Percentiles rank a stretch among this genome's conserved stretches.
Conservation (phyloP, 257 asterid species). For the Phtheirospermum japonicum region DNA sequence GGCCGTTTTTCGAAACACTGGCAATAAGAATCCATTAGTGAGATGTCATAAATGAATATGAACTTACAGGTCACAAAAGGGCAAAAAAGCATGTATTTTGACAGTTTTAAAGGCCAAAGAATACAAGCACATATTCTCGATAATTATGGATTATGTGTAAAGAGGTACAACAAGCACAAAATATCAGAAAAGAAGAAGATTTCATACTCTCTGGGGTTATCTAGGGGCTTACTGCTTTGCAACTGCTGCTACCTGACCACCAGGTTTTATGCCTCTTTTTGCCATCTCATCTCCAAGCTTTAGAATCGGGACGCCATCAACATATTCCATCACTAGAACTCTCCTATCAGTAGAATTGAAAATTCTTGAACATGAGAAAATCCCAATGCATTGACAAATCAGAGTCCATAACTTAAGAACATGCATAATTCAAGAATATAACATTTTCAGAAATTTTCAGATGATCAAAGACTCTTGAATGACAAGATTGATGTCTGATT, state of each 20-base stretch:
- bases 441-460: conserved; percentile 11
- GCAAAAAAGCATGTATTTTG: not conserved
- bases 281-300: conserved; percentile 94
- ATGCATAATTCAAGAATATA: not conserved
- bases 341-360: conserved; percentile 50
- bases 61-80: conserved; percentile 12
- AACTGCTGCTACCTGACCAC: conserved; percentile 80
- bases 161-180: conserved; percentile 21
- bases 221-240: conserved; percentile 92
- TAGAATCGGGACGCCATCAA: conserved; percentile 88
- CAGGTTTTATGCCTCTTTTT: conserved; percentile 89
- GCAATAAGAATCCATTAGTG: not conserved
- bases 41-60: conserved; percentile 1
- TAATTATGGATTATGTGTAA: not conserved
- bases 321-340: conserved; percentile 90
- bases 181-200: conserved; percentile 32
- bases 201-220: conserved; percentile 46
- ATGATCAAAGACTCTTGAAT: conserved; percentile 1
- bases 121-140: conserved; percentile 6
- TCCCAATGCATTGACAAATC: conserved; percentile 13
- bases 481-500: conserved; percentile 5
- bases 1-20: too few species aligned
- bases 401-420: conserved; percentile 3
- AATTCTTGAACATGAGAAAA: conserved; percentile 17
- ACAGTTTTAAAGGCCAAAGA: conserved; percentile 10